These are phyloP conservation scores for Trichosporon sp. DNA, from an alignment of 1,284 basidiomycete genomes.

Conservation along the genomic window DNA sequence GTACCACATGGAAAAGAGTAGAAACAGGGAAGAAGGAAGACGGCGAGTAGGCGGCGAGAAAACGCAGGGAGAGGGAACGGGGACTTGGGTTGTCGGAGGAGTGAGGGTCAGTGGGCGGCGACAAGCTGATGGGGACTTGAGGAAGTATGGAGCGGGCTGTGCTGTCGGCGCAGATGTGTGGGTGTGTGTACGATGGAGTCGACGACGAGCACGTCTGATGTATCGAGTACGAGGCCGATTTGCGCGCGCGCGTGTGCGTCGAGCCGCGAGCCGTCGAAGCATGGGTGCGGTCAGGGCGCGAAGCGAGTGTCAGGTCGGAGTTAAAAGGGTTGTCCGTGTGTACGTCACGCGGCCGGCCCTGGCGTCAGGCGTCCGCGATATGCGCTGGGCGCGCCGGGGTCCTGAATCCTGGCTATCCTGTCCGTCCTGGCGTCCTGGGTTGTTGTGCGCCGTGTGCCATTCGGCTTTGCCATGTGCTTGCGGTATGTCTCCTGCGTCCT, in stretches of 20 bases:
- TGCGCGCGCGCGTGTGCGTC: too few relatives aligned
- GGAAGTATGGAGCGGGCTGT: neutral
- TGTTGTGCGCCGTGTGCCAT: neutral
- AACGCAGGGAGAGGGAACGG: too few relatives aligned
- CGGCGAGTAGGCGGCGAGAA: neutral
- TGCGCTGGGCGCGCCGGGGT: conserved; percentile 6
- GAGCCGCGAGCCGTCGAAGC: neutral
- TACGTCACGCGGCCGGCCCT: conserved; percentile 17
- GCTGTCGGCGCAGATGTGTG: neutral
- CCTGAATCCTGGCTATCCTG: too few relatives aligned
- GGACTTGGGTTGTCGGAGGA: too few relatives aligned
- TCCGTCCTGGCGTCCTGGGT: neutral
- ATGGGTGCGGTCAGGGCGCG: neutral
- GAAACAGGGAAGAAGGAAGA: neutral
- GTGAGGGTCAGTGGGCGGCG: neutral
- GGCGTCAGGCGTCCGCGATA: conserved; percentile 2
- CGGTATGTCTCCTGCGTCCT: conserved; percentile 6
- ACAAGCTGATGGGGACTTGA: too few relatives aligned
- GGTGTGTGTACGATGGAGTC: neutral
- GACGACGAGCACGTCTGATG: conserved; percentile 9
- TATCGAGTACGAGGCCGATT: neutral
- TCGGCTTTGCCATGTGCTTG: conserved; percentile 9
- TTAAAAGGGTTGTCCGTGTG: conserved; percentile 17
- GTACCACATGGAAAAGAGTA: neutral
- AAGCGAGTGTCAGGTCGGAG: conserved; percentile 14